Evolutionary conservation across 345 rosid genomes (phyloP), one percentile per base, ranked within the genome.

Genomic region (Abelmoschus esculentus): DNA sequence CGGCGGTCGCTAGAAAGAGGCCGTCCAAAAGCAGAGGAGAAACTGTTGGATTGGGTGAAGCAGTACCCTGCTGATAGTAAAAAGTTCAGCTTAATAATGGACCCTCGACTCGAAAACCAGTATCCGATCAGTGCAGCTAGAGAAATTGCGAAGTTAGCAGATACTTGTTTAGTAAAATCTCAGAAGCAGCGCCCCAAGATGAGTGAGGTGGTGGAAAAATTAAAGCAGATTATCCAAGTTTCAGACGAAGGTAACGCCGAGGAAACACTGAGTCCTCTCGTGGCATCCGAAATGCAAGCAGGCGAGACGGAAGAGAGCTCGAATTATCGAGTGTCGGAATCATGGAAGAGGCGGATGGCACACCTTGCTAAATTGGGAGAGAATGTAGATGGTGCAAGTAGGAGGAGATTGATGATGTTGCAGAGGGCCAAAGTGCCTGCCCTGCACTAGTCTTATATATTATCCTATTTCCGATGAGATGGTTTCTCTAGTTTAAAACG

Each of bases 41-140:
- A 69, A 44, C 83, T 93, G 49, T 72, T 89, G 61, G 87, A 89
- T 53, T 93, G 97, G 97, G 90, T 93, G 49, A 86, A 76, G 74
- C 90, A 79, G 56, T 86, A 77, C 75, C 92, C 95, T n/a, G 73
- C 75, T 5, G 91, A 86, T 29, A 76, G 90, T 61, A 84, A 75
- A 73, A 89, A 72, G 40, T 91, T 93, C 70, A 70, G 78, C 55
- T 72, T 73, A 79, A 85, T 93, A 63, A 82, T 89, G 70, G 98
- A 93, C 54, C 86, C 89, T 0, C 74, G 88, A 31, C 88, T 93
- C 5, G 84, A 84, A 67, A 77, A 76, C 52, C 82, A 89, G 71
- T 91, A 79, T 69, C 82, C 91, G 0, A 29, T 73, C 54, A 61
- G 65, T 7, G 86, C 80, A 18, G 92, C 91, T 55, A 82, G 87